These are phyloP conservation scores for Davidsoniella australis DNA, from an alignment of 2,329 filamentous ascomycete species.

Conservation along the genomic window DNA sequence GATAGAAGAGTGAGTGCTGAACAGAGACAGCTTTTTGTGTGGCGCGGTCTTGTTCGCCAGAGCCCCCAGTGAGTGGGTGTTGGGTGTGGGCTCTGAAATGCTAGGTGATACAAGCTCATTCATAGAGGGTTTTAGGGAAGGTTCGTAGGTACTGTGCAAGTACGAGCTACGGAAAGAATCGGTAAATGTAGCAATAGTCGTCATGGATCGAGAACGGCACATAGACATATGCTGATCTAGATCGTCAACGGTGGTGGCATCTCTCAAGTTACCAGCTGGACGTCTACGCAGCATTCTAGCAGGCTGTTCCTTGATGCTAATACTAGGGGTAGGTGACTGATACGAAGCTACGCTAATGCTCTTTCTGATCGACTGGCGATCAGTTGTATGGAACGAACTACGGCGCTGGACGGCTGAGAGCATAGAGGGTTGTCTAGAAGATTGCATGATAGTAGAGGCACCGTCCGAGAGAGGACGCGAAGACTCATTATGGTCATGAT, in stretches of 20 bases:
- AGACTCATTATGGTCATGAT: neutral
- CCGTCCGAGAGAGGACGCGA: slow-evolving; percentile 1
- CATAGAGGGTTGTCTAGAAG: slow-evolving; percentile 1
- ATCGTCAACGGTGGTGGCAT: slow-evolving; percentile 47
- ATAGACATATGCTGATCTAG: slow-evolving; percentile 23
- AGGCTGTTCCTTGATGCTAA: slow-evolving; percentile 27
- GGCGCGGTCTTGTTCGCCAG: slow-evolving; percentile 19
- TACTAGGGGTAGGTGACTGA: slow-evolving; percentile 14
- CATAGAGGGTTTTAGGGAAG: slow-evolving; percentile 17
- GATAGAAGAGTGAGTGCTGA: slow-evolving; percentile 45
- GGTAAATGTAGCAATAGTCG: slow-evolving; percentile 42
- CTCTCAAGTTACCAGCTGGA: slow-evolving; percentile 59
- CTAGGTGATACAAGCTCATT: slow-evolving; percentile 27
- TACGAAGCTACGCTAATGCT: slow-evolving; percentile 4
- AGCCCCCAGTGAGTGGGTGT: slow-evolving; percentile 41
- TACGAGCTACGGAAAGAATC: slow-evolving; percentile 42
- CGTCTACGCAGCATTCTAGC: slow-evolving; percentile 49
- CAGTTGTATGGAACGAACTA: slow-evolving; percentile 42
- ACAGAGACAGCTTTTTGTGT: slow-evolving; percentile 30
- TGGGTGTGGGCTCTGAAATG: slow-evolving; percentile 23
- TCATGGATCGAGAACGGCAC: slow-evolving; percentile 29
- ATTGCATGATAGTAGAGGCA: slow-evolving; percentile 9
- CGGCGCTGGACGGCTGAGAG: slow-evolving; percentile 30
- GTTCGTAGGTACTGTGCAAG: slow-evolving; percentile 22
- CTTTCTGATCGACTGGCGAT: slow-evolving; percentile 36